phyloP scores from a whole-genome alignment of 495 filamentous ascomycete species.

The Neurospora hispaniola region DNA sequence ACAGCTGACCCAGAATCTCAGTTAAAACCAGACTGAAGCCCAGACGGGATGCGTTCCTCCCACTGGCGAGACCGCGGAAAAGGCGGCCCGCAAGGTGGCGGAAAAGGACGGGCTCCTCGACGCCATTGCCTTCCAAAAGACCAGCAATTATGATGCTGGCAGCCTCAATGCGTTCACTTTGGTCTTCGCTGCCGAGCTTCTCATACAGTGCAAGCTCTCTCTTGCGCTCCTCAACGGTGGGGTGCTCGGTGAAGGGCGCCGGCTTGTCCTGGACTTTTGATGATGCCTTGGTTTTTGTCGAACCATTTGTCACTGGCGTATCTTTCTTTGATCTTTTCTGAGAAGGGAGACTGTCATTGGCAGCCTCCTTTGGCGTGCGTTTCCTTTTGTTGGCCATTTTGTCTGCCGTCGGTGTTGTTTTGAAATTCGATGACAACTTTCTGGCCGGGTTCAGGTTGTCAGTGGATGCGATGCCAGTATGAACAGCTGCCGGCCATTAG shows the following conservation, averaged over 20 bases:
- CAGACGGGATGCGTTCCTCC: slow-evolving; percentile 75
- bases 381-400: slow-evolving; percentile 35
- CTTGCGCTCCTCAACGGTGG: slow-evolving; percentile 30
- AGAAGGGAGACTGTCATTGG: slow-evolving; percentile 22
- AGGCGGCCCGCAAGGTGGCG: slow-evolving; percentile 53
- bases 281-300: not conserved
- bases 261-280: slow-evolving; percentile 12
- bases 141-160: slow-evolving; percentile 39
- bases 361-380: slow-evolving; percentile 26
- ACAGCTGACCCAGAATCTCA: slow-evolving; percentile 62
- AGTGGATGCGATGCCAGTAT: not conserved
- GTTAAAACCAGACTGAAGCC: slow-evolving; percentile 89
- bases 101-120: slow-evolving; percentile 34
- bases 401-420: not conserved
- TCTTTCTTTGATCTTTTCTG: slow-evolving; percentile 35
- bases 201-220: slow-evolving; percentile 43
- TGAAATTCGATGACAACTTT: not conserved
- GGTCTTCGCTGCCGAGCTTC: slow-evolving; percentile 39
- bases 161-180: slow-evolving; percentile 37
- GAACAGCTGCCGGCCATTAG: not conserved
- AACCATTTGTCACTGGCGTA: slow-evolving; percentile 12
- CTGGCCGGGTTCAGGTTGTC: not conserved
- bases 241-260: slow-evolving; percentile 31
- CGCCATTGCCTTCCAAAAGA: slow-evolving; percentile 28
- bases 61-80: slow-evolving; percentile 80